These are phyloP conservation scores for Solanum hybrid DNA, from an alignment of 305 asterid species.

Conservation along the genomic window DNA sequence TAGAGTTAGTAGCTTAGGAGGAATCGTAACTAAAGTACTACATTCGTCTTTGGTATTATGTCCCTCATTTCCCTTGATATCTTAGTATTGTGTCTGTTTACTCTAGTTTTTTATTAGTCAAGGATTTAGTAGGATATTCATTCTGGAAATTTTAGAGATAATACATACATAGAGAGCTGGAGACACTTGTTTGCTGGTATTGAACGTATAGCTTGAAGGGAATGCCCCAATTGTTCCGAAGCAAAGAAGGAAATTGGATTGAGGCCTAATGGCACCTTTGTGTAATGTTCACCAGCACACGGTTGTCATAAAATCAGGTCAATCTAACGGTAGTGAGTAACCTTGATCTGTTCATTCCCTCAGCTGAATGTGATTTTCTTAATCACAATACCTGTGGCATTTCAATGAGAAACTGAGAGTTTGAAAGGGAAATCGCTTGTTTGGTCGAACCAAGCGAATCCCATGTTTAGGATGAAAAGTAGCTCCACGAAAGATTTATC, in stretches of 20 bases:
- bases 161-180: not conserved
- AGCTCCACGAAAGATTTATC: not conserved
- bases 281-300: not conserved
- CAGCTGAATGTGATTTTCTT: not conserved
- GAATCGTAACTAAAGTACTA: not conserved
- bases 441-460: not conserved
- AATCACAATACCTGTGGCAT: not conserved
- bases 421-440: not conserved
- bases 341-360: not conserved
- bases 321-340: not conserved
- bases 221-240: not conserved
- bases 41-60: not conserved
- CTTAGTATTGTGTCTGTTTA: not conserved
- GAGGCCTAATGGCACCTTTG: not conserved
- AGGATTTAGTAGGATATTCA: not conserved
- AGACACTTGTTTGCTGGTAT: not conserved
- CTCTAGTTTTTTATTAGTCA: not conserved
- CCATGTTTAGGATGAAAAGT: not conserved
- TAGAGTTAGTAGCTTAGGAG: not conserved
- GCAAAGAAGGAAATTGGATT: not conserved
- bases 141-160: not conserved
- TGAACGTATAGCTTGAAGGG: not conserved
- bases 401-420: not conserved
- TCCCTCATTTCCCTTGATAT: not conserved
- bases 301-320: not conserved